These are phyloP conservation scores for Phytophthora citricola DNA, from an alignment of 352 stramenopile species.

Conservation along the genomic window DNA sequence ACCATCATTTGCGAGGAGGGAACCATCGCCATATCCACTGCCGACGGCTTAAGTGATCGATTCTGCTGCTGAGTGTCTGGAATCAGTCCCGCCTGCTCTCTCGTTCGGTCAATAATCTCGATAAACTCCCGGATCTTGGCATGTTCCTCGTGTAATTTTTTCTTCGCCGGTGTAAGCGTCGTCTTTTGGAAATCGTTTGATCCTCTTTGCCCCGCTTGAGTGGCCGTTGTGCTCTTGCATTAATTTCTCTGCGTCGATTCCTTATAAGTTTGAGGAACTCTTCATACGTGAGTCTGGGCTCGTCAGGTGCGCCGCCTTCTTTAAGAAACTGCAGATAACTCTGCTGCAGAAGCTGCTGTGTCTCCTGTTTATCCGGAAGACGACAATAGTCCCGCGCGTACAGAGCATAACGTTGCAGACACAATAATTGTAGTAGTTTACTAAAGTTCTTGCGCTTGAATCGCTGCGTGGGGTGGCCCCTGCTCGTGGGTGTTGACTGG, in stretches of 20 bases:
- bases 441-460: constrained; percentile 79
- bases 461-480: constrained; percentile 18
- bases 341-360: constrained; percentile 55
- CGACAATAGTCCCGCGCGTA: constrained; percentile 38
- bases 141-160: constrained; percentile 57
- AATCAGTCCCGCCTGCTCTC: constrained; percentile 38
- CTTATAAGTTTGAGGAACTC: constrained; percentile 80
- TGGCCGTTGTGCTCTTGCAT: constrained; percentile 42
- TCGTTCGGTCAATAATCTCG: constrained; percentile 62
- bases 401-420: constrained; percentile 64
- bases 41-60: constrained; percentile 12
- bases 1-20: constrained; percentile 31
- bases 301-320: constrained; percentile 51
- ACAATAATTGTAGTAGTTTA: constrained; percentile 68
- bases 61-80: constrained; percentile 37
- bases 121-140: constrained; percentile 69
- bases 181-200: constrained; percentile 8
- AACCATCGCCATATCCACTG: constrained; percentile 26
- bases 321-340: constrained; percentile 64
- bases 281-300: constrained; percentile 52
- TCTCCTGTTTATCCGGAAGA: constrained; percentile 58
- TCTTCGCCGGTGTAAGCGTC: constrained; percentile 50
- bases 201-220: constrained; percentile 17
- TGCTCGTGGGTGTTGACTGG: constrained; percentile 4
- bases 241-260: constrained; percentile 69